A percentile compares a stretch with the other conserved stretches of the same genome.
Conservation (phyloP, 176 grass and related monocot genomes). For the Oryza officinalis region DNA sequence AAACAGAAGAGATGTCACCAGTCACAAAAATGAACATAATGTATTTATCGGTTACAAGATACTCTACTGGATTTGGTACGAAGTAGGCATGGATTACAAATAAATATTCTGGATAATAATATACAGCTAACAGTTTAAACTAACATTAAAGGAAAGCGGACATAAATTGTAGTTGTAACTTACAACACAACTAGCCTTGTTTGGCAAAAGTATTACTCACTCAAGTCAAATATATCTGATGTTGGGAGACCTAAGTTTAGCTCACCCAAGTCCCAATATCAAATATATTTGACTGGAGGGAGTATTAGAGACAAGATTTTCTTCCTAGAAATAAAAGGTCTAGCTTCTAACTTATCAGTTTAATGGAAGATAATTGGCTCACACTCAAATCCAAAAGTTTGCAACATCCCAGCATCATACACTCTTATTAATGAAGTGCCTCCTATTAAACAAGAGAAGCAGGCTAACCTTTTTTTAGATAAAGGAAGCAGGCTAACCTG, state of each 20-base stretch:
- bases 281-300: no score
- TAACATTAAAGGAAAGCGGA: neutral
- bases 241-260: no score
- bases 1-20: neutral
- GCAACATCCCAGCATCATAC: neutral
- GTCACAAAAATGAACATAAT: neutral
- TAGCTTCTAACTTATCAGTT: neutral
- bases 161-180: neutral
- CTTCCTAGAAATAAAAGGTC: neutral
- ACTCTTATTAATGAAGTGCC: neutral
- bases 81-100: neutral
- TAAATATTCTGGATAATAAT: neutral
- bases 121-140: neutral
- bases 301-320: neutral
- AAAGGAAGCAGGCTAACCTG: constrained; percentile 54
- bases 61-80: neutral
- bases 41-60: neutral
- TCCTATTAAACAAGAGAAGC: constrained; percentile 26
- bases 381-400: neutral
- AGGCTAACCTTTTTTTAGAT: constrained; percentile 43
- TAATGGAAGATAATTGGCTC: neutral
- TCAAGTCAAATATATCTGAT: no score
- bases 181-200: neutral
- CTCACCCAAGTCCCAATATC: no score
- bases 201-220: neutral